Percentiles rank a stretch among this genome's conserved stretches.
Conservation (phyloP, 305 asterid genomes). For the Solanum hybrid region DNA sequence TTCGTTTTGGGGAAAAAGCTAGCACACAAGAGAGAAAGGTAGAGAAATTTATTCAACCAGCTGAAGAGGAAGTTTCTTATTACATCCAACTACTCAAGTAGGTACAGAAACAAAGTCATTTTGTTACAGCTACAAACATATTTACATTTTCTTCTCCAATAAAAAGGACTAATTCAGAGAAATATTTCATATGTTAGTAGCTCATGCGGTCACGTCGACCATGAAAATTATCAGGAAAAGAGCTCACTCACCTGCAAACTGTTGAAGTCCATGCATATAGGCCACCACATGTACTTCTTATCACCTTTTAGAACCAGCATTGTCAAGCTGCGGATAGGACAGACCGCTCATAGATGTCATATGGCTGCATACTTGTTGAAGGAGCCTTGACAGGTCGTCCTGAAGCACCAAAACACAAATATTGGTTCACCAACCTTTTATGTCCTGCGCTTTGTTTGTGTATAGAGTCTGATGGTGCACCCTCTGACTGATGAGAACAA, state of each 20-base stretch:
- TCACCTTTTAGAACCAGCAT: background rate
- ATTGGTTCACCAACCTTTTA: conserved; percentile 45
- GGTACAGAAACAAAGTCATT: background rate
- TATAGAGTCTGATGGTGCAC: conserved; percentile 9
- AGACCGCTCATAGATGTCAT: conserved; percentile 44
- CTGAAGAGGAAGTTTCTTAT: background rate
- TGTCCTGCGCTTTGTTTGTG: conserved; percentile 26
- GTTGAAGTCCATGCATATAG: background rate
- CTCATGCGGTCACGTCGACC: background rate
- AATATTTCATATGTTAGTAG: background rate
- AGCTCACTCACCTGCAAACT: background rate
- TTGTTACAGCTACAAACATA: background rate
- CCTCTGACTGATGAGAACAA: conserved; percentile 13
- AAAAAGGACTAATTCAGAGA: background rate
- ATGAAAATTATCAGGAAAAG: background rate
- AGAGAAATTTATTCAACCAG: background rate
- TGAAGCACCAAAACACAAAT: conserved; percentile 46
- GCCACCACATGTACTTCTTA: background rate
- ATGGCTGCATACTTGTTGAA: conserved; percentile 23
- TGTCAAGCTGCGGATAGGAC: conserved; percentile 33
- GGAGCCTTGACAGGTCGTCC: conserved; percentile 21
- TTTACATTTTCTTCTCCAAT: background rate
- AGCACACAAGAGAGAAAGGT: background rate
- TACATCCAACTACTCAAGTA: background rate
- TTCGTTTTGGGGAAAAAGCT: background rate